phyloP scores from a whole-genome alignment of 306 rosid genomes.

The Myrica gale region DNA sequence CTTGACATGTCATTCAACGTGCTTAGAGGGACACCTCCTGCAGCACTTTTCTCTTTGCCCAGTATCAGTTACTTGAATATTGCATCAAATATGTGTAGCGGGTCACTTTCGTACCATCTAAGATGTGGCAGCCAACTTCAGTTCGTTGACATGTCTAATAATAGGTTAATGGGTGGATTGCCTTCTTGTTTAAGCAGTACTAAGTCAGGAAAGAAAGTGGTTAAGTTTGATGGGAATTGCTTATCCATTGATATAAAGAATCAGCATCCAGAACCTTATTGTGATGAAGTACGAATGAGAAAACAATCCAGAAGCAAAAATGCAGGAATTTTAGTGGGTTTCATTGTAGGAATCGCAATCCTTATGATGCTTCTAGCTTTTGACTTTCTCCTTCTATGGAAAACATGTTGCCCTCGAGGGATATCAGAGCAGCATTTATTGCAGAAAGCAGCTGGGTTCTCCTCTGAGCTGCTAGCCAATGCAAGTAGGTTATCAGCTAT shows the following conservation, averaged over 20 bases:
- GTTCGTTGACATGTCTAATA: constrained; percentile 67
- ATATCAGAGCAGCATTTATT: constrained; percentile 66
- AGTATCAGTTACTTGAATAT: constrained; percentile 64
- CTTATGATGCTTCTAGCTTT: constrained; percentile 49
- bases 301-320: constrained; percentile 36
- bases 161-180: constrained; percentile 62
- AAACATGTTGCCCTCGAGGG: constrained; percentile 44
- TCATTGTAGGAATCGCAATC: constrained; percentile 52
- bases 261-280: constrained; percentile 65
- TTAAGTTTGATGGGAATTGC: constrained; percentile 76
- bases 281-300: constrained; percentile 41
- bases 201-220: constrained; percentile 40
- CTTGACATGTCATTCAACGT: constrained; percentile 79
- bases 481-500: constrained; percentile 62
- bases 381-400: constrained; percentile 42
- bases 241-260: constrained; percentile 45
- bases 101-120: constrained; percentile 42
- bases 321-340: constrained; percentile 43
- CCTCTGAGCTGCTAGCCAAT: constrained; percentile 65
- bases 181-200: constrained; percentile 60
- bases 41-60: constrained; percentile 66
- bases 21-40: constrained; percentile 56
- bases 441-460: constrained; percentile 62
- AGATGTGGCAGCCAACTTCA: constrained; percentile 56
- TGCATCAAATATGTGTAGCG: constrained; percentile 65